Evolutionary conservation across 768 basidiomycete species (phyloP).

Genomic region (Suillus sp.): DNA sequence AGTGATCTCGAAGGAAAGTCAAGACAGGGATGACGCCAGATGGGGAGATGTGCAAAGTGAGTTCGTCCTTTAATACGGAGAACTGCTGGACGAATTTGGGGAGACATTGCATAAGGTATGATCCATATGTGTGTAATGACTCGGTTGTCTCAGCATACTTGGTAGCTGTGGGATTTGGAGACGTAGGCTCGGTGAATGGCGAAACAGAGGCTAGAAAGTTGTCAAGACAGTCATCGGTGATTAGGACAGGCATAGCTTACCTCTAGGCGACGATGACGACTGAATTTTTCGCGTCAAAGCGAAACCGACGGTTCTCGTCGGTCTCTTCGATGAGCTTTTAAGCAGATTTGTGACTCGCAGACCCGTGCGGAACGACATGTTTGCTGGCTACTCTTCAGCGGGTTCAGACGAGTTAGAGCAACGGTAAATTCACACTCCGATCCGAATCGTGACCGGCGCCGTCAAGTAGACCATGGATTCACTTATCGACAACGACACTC

Average conservation of each 20-base stretch:
- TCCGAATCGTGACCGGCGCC: constrained; percentile 11
- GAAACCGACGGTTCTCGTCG: constrained; percentile 27
- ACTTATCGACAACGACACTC: constrained; percentile 17
- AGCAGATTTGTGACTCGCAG: constrained; percentile 47
- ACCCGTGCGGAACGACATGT: constrained; percentile 50
- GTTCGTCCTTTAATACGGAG: constrained; percentile 94
- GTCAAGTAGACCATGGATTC: constrained; percentile 27
- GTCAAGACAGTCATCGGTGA: constrained; percentile 16
- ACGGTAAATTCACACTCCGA: constrained; percentile 12
- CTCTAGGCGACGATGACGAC: constrained; percentile 49
- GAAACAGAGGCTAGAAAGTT: constrained; percentile 55
- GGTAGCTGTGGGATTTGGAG: constrained; percentile 80
- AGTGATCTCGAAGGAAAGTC: constrained; percentile 93
- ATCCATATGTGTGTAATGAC: constrained; percentile 86
- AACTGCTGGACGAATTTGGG: constrained; percentile 99
- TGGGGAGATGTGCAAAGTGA: constrained; percentile 86
- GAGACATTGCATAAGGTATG: constrained; percentile 89
- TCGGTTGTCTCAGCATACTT: constrained; percentile 74
- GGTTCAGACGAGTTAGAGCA: constrained; percentile 20
- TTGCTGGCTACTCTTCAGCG: constrained; percentile 17
- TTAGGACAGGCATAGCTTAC: constrained; percentile 33
- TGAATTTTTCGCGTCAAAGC: constrained; percentile 46
- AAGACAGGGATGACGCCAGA: constrained; percentile 81
- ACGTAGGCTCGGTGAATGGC: constrained; percentile 89
- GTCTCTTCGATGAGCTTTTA: constrained; percentile 41